Conservation (phyloP, 805 yeast genomes). For the Starmera quercuum region DNA sequence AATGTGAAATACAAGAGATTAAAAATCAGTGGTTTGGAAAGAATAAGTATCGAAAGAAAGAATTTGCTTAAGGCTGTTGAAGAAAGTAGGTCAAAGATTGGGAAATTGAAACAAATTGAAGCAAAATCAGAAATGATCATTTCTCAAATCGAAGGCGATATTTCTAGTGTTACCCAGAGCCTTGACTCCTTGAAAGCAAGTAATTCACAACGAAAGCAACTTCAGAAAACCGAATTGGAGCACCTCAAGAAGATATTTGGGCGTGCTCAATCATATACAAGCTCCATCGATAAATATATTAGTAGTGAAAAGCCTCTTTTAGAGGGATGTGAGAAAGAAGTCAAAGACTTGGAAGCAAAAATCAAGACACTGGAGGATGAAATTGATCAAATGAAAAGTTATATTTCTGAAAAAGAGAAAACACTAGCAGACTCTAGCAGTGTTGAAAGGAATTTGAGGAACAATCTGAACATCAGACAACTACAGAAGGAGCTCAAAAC, state of each 20-base stretch:
- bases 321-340: slow-evolving; percentile 5
- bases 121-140: slow-evolving; percentile 15
- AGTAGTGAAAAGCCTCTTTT: slow-evolving; percentile 1
- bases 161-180: slow-evolving; percentile 11
- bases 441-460: slow-evolving; percentile 54
- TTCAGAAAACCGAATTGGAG: slow-evolving; percentile 1
- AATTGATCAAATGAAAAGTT: slow-evolving; percentile 18
- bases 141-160: slow-evolving; percentile 11
- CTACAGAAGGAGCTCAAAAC: slow-evolving; percentile 30
- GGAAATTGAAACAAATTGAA: slow-evolving; percentile 11
- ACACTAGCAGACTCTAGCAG: slow-evolving; percentile 48
- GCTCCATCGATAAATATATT: slow-evolving; percentile 22
- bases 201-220: slow-evolving; percentile 1
- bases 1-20: slow-evolving; percentile 46
- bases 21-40: slow-evolving; percentile 44
- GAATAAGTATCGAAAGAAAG: slow-evolving; percentile 38
- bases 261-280: slow-evolving; percentile 24
- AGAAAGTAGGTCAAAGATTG: slow-evolving; percentile 25
- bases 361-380: slow-evolving; percentile 19
- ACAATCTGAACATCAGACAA: slow-evolving; percentile 53
- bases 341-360: slow-evolving; percentile 11
- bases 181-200: slow-evolving; percentile 10
- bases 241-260: slow-evolving; percentile 15
- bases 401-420: slow-evolving; percentile 28
- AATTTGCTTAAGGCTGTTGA: slow-evolving; percentile 30